These are phyloP conservation scores for Cutaneotrichosporon spelunceum DNA, from an alignment of 1,284 basidiomycete genomes.

Conservation along the genomic window DNA sequence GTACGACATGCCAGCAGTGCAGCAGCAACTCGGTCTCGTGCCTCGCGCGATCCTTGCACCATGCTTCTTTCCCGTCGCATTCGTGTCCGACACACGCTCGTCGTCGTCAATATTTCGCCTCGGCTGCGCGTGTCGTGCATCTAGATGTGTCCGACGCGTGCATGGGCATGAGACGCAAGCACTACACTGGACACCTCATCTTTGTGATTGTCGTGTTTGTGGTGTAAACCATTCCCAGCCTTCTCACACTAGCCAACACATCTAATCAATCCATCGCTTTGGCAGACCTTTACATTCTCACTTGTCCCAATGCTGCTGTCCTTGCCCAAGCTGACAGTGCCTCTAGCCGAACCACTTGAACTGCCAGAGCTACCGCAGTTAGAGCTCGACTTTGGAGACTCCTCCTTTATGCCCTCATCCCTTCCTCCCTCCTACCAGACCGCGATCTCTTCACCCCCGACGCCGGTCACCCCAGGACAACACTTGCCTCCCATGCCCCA, in stretches of 20 bases:
- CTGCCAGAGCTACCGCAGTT: slow-evolving; percentile 13
- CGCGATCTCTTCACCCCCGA: not conserved
- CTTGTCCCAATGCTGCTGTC: not conserved
- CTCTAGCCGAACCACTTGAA: slow-evolving; percentile 15
- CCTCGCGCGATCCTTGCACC: not conserved
- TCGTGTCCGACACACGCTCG: not conserved
- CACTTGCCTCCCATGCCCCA: not conserved
- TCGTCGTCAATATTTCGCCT: not conserved
- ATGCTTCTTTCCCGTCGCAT: not conserved
- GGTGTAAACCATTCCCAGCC: not conserved
- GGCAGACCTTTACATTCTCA: not conserved
- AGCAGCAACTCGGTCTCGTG: not conserved
- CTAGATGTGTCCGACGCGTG: not conserved
- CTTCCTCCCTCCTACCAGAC: slow-evolving; percentile 19
- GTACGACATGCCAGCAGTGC: not conserved
- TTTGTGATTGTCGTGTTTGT: not conserved
- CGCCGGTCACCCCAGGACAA: not conserved
- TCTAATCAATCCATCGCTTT: not conserved
- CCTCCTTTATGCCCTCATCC: not conserved
- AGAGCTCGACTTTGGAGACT: slow-evolving; percentile 13
- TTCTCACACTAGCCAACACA: not conserved
- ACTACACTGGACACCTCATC: not conserved
- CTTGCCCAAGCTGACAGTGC: slow-evolving; percentile 4
- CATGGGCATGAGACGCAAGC: not conserved
- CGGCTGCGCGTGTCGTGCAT: not conserved